These are phyloP conservation scores for Stevia rebaudiana DNA, from an alignment of 140 eudicot species.

Conservation along the genomic window DNA sequence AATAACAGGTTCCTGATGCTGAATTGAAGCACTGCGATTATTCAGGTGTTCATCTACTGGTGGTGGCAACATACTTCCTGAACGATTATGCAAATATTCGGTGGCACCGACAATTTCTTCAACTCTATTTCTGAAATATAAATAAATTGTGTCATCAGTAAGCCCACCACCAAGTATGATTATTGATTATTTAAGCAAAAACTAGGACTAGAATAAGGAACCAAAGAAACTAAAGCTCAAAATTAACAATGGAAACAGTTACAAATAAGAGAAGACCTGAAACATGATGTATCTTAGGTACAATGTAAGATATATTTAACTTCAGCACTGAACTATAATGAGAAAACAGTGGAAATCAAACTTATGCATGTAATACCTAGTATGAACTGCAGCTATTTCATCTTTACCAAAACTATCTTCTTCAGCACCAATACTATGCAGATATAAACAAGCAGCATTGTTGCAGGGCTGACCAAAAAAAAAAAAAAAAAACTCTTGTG, in stretches of 20 bases:
- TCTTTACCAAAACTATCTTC: slow-evolving; percentile 95
- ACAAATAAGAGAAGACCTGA: not conserved
- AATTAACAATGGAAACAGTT: not conserved
- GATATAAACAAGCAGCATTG: slow-evolving; percentile 75
- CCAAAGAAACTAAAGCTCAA: not conserved
- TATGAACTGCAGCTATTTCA: slow-evolving; percentile 85
- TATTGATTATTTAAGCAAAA: not conserved
- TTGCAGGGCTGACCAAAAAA: slow-evolving; percentile 68
- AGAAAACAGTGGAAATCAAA: not conserved
- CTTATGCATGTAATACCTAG: slow-evolving; percentile 49
- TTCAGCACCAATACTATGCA: slow-evolving; percentile 79
- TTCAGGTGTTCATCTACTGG: slow-evolving; percentile 46
- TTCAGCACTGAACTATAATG: not conserved
- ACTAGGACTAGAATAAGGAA: not conserved
- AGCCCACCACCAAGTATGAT: slow-evolving; percentile 1
- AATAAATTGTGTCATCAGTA: not conserved
- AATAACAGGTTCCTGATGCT: slow-evolving; percentile 24
- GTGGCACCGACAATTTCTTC: slow-evolving; percentile 74
- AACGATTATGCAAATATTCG: slow-evolving; percentile 44
- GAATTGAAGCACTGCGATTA: slow-evolving; percentile 25
- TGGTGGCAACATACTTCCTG: slow-evolving; percentile 67
- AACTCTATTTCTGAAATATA: slow-evolving; percentile 56
- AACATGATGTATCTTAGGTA: not conserved
- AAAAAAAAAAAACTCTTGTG: slow-evolving; percentile 4
- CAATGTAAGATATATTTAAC: not conserved